Evolutionary conservation across 2,329 filamentous ascomycete genomes (phyloP).

Genomic region (Dryadomyces sulphureus): DNA sequence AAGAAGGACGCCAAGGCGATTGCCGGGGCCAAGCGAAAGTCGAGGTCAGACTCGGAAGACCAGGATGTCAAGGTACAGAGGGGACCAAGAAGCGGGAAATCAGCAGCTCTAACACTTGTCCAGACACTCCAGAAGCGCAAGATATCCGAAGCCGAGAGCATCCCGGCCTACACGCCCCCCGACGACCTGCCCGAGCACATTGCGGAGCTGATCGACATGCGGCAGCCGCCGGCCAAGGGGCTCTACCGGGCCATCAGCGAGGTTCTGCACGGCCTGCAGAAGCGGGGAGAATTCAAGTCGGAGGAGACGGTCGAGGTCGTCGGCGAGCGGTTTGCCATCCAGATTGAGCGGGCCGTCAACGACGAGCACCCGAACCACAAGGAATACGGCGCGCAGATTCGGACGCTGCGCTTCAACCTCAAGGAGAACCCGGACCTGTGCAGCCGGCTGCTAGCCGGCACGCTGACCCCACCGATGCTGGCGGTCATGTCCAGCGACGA

Average conservation of each 20-base stretch:
- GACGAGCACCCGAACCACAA: conserved; percentile 37
- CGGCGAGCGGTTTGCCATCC: conserved; percentile 56
- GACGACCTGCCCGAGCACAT: conserved; percentile 36
- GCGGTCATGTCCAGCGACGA: conserved; percentile 83
- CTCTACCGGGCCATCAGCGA: conserved; percentile 55
- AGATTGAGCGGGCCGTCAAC: conserved; percentile 61
- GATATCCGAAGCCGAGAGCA: conserved; percentile 32
- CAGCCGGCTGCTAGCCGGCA: conserved; percentile 57
- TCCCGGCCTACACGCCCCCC: conserved; percentile 32
- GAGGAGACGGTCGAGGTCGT: conserved; percentile 48
- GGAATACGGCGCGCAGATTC: conserved; percentile 48
- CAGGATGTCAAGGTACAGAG: conserved; percentile 30
- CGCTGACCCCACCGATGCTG: conserved; percentile 58
- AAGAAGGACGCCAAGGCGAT: conserved; percentile 24
- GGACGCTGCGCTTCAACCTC: conserved; percentile 69
- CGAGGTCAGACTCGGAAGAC: conserved; percentile 40
- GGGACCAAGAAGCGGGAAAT: neutral
- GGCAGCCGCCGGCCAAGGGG: conserved; percentile 55
- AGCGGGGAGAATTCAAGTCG: conserved; percentile 47
- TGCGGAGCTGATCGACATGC: conserved; percentile 41
- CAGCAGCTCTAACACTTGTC: neutral
- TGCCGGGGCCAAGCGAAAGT: conserved; percentile 35
- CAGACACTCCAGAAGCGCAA: conserved; percentile 39
- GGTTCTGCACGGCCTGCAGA: conserved; percentile 51
- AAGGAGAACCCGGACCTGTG: conserved; percentile 76